Evolutionary conservation across 1,284 basidiomycete genomes (phyloP).

Genomic region (Sanguinoderma infundibulare): DNA sequence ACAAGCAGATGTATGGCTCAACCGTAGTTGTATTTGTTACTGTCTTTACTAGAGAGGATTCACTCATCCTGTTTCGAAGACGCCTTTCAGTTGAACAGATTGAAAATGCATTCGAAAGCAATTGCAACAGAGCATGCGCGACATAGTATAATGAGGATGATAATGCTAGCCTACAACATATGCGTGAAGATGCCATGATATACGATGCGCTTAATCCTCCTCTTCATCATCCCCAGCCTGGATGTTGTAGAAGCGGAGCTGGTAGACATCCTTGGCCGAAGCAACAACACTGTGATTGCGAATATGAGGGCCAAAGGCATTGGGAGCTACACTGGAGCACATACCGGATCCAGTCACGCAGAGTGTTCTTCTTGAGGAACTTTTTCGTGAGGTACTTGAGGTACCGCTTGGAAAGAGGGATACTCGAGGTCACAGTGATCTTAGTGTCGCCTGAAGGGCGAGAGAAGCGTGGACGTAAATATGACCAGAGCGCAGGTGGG

Average conservation of each 20-base stretch:
- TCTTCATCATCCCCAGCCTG: constrained; percentile 46
- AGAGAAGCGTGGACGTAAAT: not conserved
- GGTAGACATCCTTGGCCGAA: constrained; percentile 87
- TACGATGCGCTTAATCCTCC: constrained; percentile 20
- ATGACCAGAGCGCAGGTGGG: not conserved
- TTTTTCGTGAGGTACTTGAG: constrained; percentile 96
- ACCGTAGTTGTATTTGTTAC: constrained; percentile 78
- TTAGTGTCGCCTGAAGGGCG: constrained; percentile 62
- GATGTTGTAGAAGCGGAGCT: constrained; percentile 94
- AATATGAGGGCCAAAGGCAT: too few species aligned
- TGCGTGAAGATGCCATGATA: constrained; percentile 7
- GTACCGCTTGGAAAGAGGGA: constrained; percentile 92
- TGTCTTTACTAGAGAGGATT: constrained; percentile 66
- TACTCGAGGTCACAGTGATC: constrained; percentile 80
- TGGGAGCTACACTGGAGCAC: constrained; percentile 15
- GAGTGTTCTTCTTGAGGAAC: constrained; percentile 90
- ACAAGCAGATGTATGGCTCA: not conserved
- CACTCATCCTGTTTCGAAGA: not conserved
- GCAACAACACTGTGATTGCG: constrained; percentile 71
- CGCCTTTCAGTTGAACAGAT: not conserved
- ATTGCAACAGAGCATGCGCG: constrained; percentile 22
- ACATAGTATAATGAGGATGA: constrained; percentile 19
- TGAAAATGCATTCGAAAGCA: constrained; percentile 20
- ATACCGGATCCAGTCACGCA: constrained; percentile 86
- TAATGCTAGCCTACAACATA: constrained; percentile 27